Conservation (phyloP, 1,139 yeast genomes). For the Pneumocystis murina region DNA sequence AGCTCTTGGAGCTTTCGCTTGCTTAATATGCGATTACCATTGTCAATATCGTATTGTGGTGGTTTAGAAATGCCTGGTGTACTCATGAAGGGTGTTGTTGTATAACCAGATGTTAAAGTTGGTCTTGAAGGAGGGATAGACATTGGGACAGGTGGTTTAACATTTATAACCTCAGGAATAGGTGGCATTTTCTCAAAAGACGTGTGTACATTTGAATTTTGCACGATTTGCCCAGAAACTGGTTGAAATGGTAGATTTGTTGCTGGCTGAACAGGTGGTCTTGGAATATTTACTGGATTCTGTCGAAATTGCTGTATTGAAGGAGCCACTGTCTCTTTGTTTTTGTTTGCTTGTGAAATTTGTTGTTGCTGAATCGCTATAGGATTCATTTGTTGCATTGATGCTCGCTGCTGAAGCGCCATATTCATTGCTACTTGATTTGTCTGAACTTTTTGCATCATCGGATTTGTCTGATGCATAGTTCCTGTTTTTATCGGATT, state of each 20-base stretch:
- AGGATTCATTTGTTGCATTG: not conserved
- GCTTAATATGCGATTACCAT: constrained; percentile 58
- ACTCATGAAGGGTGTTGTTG: constrained; percentile 50
- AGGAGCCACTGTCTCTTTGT: constrained; percentile 19
- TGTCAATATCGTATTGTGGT: constrained; percentile 67
- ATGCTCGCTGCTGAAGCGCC: not conserved
- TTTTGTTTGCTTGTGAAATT: constrained; percentile 17
- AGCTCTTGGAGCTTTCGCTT: constrained; percentile 79
- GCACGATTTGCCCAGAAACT: constrained; percentile 41
- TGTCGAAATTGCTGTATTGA: constrained; percentile 22
- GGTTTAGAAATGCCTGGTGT: constrained; percentile 65
- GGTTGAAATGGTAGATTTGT: constrained; percentile 20
- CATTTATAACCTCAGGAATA: constrained; percentile 36
- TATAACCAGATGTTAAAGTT: constrained; percentile 72
- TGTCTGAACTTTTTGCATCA: not conserved
- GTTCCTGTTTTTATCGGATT: not conserved
- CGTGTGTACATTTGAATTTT: not conserved
- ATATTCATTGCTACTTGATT: not conserved
- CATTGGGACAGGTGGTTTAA: constrained; percentile 45
- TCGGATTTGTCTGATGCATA: not conserved
- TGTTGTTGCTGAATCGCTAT: not conserved
- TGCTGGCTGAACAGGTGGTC: constrained; percentile 11
- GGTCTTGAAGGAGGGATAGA: constrained; percentile 56
- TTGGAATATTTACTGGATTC: constrained; percentile 10
- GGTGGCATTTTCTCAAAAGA: constrained; percentile 42